Base-by-base conservation (phyloP, 2,329 filamentous ascomycete genomes). In the Fusarium mundagurra region DNA sequence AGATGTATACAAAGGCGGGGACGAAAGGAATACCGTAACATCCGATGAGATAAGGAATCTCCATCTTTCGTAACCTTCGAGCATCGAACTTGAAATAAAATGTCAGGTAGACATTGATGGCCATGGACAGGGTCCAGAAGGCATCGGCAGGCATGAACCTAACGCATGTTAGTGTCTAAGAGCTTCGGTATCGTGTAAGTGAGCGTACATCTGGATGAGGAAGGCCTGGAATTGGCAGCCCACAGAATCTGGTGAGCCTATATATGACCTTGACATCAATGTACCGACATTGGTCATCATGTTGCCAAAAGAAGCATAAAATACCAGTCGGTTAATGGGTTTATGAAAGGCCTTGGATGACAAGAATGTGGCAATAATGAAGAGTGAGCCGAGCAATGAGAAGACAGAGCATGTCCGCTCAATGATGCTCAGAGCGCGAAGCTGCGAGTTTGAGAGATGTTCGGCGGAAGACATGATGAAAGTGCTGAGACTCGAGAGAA, bases 321-420 rank as follows among this genome's bases (percentile, higher is more conserved):
- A 96, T 16, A 96, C 91, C 1, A 97, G 87, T 24, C 94, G 88
- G 79, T 96, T 96, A 84, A 96, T 95, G n/a, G 94, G 93, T 79
- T 95, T 96, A 78, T 93, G 92, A 80, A 96, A 96, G 10, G 88
- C 87, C 22, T 86, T 87, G 38, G 92, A 93, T n/a, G 83, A 81
- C 36, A 89, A 83, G 79, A 95, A 96, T 7, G 93, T 95, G 63
- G 85, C 76, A 61, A 96, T 90, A 78, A 95, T 92, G 80, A 95
- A 90, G 38, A 91, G 76, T 48, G 91, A 93, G 64, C 93, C 93
- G 4, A 92, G 59, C 1, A 96, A 81, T 2, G 94, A 96, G 48
- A 95, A 82, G 13, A 91, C 86, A 1, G 93, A 95, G 78, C 91
- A 90, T 22, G 88, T 84, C 55, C 94, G 88, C 81, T 94, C 93